These are phyloP conservation scores for Rhodotorula toruloides DNA, from an alignment of 768 basidiomycete species.

Conservation along the genomic window DNA sequence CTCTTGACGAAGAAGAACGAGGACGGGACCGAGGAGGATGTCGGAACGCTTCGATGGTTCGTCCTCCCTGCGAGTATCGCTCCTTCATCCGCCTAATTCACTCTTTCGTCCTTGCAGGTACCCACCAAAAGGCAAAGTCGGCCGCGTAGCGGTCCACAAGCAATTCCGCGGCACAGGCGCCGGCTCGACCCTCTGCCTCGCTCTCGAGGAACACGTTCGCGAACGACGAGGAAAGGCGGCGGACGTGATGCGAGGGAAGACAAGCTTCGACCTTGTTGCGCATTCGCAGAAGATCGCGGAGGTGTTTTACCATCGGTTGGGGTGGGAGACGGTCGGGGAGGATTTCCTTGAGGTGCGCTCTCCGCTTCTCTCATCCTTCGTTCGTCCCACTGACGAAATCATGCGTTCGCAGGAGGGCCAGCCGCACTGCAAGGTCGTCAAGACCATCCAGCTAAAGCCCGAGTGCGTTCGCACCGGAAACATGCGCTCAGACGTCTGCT, in stretches of 20 bases:
- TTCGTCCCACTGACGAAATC: not conserved
- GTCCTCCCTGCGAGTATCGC: not conserved
- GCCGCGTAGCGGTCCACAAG: slow-evolving; percentile 23
- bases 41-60: slow-evolving; percentile 21
- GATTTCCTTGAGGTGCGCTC: slow-evolving; percentile 25
- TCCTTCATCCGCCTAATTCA: not conserved
- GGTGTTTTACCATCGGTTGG: slow-evolving; percentile 10
- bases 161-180: slow-evolving; percentile 8
- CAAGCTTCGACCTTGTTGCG: slow-evolving; percentile 4
- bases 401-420: slow-evolving; percentile 18
- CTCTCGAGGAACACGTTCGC: slow-evolving; percentile 16
- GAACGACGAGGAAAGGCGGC: not conserved
- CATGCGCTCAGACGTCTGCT: not conserved
- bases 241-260: not conserved
- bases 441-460: slow-evolving; percentile 6
- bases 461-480: not conserved
- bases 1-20: slow-evolving; percentile 4
- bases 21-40: slow-evolving; percentile 2
- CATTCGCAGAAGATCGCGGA: slow-evolving; percentile 10
- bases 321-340: slow-evolving; percentile 8
- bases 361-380: not conserved
- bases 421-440: slow-evolving; percentile 27
- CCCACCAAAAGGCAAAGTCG: slow-evolving; percentile 22
- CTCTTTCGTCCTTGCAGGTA: not conserved
- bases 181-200: slow-evolving; percentile 3